Base-by-base conservation (phyloP, 257 asterid genomes). In the Jacaranda mimosifolia region DNA sequence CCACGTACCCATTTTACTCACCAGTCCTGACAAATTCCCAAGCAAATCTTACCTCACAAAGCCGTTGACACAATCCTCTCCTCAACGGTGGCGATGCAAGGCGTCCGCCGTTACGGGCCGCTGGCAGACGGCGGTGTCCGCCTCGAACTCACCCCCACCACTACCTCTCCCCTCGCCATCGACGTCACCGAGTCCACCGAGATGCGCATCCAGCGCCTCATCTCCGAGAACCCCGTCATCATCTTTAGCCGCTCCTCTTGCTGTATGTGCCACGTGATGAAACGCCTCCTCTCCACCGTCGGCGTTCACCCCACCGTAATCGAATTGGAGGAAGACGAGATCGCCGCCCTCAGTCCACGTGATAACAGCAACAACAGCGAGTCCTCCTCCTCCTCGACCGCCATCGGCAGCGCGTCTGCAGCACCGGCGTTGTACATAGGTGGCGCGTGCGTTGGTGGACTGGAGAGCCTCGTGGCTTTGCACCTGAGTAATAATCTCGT, bases 191-290 rank as follows among this genome's bases (percentile, higher is more conserved):
- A 94, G 72, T 85, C 99, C 0, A 56, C 96, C 4, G 94, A 86
- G 92, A 87, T 78, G 93, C 92, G 97, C 38, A 86, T 92, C 86
- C 90, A 85, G 9, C 96, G 99, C 57, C 93, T 92, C 73, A 85
- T 92, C 65, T 70, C 92, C 36, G 99, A 94, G 77, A 92, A 92
- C 43, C 99, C 98, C 7, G 91, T 94, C 70, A 72, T 94, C 78
- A 92, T 94, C 72, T 92, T 94, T 83, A 89, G 88, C 86, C 95
- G 98, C 32, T 76, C 97, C 1, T 78, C 99, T 36, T 94, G 99
- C 77, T 92, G 93, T 95, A 94, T 94, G 98, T 92, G 97, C 86
- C 94, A 94, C 80, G 99, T 86, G 65, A 94, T 94, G 99, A 91
- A 84, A 79, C 79, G 85, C 57, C 89, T 94, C 78, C 91, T 94